Conservation (phyloP, 495 filamentous ascomycete genomes). For the Polyplosphaeria fusca region DNA sequence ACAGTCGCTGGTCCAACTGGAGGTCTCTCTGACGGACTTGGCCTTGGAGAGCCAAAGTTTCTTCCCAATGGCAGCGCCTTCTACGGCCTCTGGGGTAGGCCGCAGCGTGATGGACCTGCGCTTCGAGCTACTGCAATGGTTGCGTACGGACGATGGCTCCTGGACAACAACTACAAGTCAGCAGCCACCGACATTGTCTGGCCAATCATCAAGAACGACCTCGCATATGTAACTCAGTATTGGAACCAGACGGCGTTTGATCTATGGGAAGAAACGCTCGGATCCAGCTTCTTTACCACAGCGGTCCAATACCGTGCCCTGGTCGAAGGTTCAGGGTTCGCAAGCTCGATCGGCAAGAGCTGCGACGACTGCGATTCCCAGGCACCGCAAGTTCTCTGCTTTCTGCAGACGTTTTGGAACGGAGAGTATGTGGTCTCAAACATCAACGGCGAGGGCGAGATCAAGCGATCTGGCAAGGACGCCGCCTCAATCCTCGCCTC, state of each 20-base stretch:
- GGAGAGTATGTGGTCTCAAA: slow-evolving; percentile 56
- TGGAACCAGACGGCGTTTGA: slow-evolving; percentile 70
- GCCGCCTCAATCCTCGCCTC: slow-evolving; percentile 60
- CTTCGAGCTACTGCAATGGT: slow-evolving; percentile 62
- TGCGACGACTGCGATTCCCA: slow-evolving; percentile 52
- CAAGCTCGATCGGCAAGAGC: slow-evolving; percentile 45
- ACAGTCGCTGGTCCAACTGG: slow-evolving; percentile 61
- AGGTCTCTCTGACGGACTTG: slow-evolving; percentile 41
- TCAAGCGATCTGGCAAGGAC: slow-evolving; percentile 61
- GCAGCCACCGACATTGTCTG: slow-evolving; percentile 49
- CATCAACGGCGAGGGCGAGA: slow-evolving; percentile 45
- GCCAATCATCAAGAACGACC: slow-evolving; percentile 65
- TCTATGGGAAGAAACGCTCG: slow-evolving; percentile 68
- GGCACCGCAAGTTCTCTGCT: slow-evolving; percentile 61
- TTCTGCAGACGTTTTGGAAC: slow-evolving; percentile 63
- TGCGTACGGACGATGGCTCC: slow-evolving; percentile 43
- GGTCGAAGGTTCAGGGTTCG: slow-evolving; percentile 62
- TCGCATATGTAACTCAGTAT: slow-evolving; percentile 67
- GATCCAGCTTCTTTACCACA: slow-evolving; percentile 59
- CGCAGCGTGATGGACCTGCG: slow-evolving; percentile 68
- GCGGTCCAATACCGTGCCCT: slow-evolving; percentile 52
- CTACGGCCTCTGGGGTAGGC: slow-evolving; percentile 64
- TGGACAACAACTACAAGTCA: slow-evolving; percentile 49
- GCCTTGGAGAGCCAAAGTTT: slow-evolving; percentile 61
- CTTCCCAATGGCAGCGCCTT: slow-evolving; percentile 58